A percentile compares a stretch with the other conserved stretches of the same genome.
phyloP scores from a whole-genome alignment of 257 asterid genomes.

The Lantana camara region DNA sequence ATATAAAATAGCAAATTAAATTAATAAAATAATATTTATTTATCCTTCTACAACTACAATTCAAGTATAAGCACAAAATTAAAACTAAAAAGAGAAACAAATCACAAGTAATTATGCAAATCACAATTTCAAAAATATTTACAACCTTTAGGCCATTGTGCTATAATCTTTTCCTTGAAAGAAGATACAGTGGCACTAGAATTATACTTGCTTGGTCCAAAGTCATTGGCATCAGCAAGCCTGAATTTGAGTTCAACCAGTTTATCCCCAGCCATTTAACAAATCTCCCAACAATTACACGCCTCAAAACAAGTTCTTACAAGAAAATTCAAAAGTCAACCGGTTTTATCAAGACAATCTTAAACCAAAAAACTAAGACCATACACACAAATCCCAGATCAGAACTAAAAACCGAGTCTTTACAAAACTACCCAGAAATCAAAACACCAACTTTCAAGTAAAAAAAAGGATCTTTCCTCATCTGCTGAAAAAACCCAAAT shows the following conservation, averaged over 20 bases:
- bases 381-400: constrained; percentile 33
- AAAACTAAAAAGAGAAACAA: background rate
- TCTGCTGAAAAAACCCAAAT: constrained; percentile 39
- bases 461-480: constrained; percentile 18
- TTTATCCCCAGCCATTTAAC: constrained; percentile 78
- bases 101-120: background rate
- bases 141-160: constrained; percentile 92
- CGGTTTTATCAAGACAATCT: constrained; percentile 1
- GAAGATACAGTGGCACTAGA: constrained; percentile 67
- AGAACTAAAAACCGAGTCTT: constrained; percentile 14
- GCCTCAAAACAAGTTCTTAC: constrained; percentile 34
- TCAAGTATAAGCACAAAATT: background rate
- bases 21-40: no score
- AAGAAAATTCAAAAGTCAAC: constrained; percentile 16
- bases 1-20: no score
- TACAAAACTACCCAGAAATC: constrained; percentile 17
- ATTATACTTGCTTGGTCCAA: constrained; percentile 83
- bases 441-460: constrained; percentile 23
- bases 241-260: constrained; percentile 87
- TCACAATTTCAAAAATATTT: constrained; percentile 11
- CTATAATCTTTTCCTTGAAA: constrained; percentile 86
- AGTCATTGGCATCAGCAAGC: constrained; percentile 94
- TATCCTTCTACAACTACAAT: no score
- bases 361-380: constrained; percentile 15
- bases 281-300: constrained; percentile 25